These are phyloP conservation scores for Blastomyces emzantsi DNA, from an alignment of 2,329 filamentous ascomycete species.

Conservation along the genomic window DNA sequence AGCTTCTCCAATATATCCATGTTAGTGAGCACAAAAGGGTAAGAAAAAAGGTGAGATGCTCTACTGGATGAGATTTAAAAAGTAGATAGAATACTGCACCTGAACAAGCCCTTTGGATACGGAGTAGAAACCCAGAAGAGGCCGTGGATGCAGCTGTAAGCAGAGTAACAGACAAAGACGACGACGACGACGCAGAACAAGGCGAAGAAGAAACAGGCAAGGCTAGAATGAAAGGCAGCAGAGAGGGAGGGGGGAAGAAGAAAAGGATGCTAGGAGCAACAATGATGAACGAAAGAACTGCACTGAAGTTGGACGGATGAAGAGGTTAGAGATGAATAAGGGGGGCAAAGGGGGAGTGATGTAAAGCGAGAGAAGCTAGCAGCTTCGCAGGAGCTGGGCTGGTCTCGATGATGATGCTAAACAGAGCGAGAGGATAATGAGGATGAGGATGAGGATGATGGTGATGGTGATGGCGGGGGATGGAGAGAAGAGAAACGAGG, in stretches of 20 bases:
- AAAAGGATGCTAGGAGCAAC: conserved; percentile 51
- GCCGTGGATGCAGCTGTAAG: conserved; percentile 10
- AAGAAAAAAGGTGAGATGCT: not conserved
- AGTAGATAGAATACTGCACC: conserved; percentile 5
- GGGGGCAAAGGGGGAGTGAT: conserved; percentile 44
- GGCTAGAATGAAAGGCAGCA: conserved; percentile 39
- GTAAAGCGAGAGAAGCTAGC: conserved; percentile 41
- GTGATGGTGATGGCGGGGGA: conserved; percentile 8
- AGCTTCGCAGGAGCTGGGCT: not conserved
- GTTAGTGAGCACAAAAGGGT: conserved; percentile 8
- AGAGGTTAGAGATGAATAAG: conserved; percentile 34
- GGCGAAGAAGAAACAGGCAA: not conserved
- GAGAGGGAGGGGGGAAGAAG: conserved; percentile 52
- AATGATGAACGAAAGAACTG: conserved; percentile 20
- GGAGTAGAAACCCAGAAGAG: conserved; percentile 9
- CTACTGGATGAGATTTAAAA: not conserved
- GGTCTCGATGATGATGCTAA: conserved; percentile 18
- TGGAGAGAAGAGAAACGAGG: conserved; percentile 11
- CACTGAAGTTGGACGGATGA: conserved; percentile 12
- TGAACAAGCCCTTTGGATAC: conserved; percentile 8
- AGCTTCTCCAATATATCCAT: conserved; percentile 15
- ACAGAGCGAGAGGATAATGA: conserved; percentile 18
- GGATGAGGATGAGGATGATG: conserved; percentile 18
- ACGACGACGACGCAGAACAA: conserved; percentile 24
- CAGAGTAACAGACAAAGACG: conserved; percentile 12